Base-by-base conservation (phyloP, 2,329 filamentous ascomycete genomes). In the Paecilomyces fulvus region DNA sequence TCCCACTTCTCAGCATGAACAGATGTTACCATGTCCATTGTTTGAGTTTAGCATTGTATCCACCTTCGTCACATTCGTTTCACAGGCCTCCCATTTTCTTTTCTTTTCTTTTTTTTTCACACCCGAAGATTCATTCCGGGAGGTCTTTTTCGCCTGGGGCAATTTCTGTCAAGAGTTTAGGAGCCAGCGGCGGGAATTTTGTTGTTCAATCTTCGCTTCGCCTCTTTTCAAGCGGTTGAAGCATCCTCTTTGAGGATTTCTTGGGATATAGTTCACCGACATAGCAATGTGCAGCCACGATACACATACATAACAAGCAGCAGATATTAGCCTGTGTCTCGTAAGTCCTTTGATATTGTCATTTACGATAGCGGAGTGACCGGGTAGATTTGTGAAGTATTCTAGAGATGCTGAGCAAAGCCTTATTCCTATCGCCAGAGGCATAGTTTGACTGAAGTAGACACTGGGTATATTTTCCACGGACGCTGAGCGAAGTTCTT, bases 1-100 rank as follows among this genome's bases (percentile, higher is more conserved):
- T 64, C 61, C 60, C 60, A 59, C 67, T 67, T 61, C 63, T 58
- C 59, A 58, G 61, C 60, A 61, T 59, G 61, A 60, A 60, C 65
- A 61, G 58, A 55, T 64, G 60, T 51, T 49, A 25, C 17, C 48
- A 49, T 49, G 48, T 28, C 25, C 48, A 28, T 49, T 49, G 37
- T n/a, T 28, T 20, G 48, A 49, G 14, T 28, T 49, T 23, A 23
- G 21, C 25, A 28, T 23, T 28, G 48, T 49, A 49, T 49, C 48
- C 17, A 43, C 48, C 25, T 49, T 49, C 48, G 4, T 20, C 48
- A 49, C 48, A n/a, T 28, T 49, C 48, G 48, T 49, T 49, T 11
- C 20, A 23, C 21, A 17, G 14, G 25, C 21, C 20, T 49, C 48
- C 6, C 12, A 21, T 49, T 49, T 20, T 28, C 12, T 23, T 12